Base-by-base conservation (phyloP, 2,329 filamentous ascomycete genomes). In the Fusarium continuum region DNA sequence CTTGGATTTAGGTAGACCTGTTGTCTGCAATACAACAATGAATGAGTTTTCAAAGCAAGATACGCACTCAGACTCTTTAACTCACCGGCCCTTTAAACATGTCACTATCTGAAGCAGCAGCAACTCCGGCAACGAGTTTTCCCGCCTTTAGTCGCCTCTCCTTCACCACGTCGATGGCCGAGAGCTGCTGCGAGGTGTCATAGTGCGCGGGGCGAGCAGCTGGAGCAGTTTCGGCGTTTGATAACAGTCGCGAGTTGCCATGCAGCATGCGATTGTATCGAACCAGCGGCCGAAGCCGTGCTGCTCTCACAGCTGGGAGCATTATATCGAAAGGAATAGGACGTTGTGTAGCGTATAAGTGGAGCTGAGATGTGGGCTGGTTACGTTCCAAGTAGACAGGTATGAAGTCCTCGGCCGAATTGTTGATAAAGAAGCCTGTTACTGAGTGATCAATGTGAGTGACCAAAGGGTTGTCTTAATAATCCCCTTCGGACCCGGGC, bases 11-110 rank as follows among this genome's bases (percentile, higher is more conserved):
- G 91, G 90, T 73, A 94, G 93, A 17, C 83, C 77, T 8, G 69
- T 66, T 53, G 72, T 75, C 75, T 79, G 53, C 31, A 14, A 47
- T 43, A 38, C 32, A n/a, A 5, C 8, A 16, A 14, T 52, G 17
- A 54, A 39, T n/a, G n/a, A n/a, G n/a, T n/a, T 35, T 36, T 35
- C 22, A 14, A 16, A 20, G 11, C 38, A 23, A 8, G 26, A 9
- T 20, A 20, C 35, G 16, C 3, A 8, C 3, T 9, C 8, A 14
- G 11, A 9, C 14, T 5, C n/a, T 14, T 3, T 8, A 43, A 70
- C 85, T 70, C 76, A 91, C 88, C 50, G 86, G 83, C 47, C 87
- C 87, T 78, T 95, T 95, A 78, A 96, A 97, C 81, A 91, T 88
- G 70, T 93, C 90, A 75, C 91, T 91, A 75, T 89, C 88, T 3